Percentiles rank a stretch among this genome's conserved stretches.
Evolutionary conservation across 139 green algal genomes (phyloP).

Genomic region (Diplosphaera chodatii): DNA sequence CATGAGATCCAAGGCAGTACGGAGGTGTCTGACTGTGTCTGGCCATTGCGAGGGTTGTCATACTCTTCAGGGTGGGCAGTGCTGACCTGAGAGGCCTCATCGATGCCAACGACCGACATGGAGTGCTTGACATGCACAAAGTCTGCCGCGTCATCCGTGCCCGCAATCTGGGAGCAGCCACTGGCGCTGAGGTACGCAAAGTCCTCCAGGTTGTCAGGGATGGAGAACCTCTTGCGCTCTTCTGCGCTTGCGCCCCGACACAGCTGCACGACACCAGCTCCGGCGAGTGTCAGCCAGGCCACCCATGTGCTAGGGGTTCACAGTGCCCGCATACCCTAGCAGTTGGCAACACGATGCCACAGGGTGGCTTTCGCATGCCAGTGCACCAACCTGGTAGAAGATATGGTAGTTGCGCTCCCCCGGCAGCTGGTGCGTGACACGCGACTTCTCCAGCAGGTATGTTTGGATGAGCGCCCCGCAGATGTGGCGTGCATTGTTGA

Average conservation of each 20-base stretch:
- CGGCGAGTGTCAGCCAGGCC: too few species aligned
- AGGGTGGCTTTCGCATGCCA: too few species aligned
- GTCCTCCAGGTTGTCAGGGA: slow-evolving; percentile 26
- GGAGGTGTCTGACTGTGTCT: too few species aligned
- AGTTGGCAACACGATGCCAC: too few species aligned
- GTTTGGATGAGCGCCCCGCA: slow-evolving; percentile 72
- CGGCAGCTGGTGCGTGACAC: slow-evolving; percentile 44
- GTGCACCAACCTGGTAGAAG: slow-evolving; percentile 91
- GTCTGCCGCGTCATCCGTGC: slow-evolving; percentile 64
- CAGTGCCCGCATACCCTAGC: too few species aligned
- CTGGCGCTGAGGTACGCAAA: slow-evolving; percentile 59
- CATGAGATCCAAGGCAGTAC: too few species aligned
- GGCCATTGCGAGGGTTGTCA: too few species aligned
- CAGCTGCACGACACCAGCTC: slow-evolving; percentile 64
- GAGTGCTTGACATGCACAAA: slow-evolving; percentile 59
- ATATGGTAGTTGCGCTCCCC: slow-evolving; percentile 87
- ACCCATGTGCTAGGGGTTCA: too few species aligned
- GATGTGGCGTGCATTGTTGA: slow-evolving; percentile 62
- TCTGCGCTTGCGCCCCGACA: slow-evolving; percentile 55
- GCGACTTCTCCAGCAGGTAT: slow-evolving; percentile 88
- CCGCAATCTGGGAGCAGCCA: slow-evolving; percentile 57
- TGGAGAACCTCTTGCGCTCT: slow-evolving; percentile 25
- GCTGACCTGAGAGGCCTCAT: neutral
- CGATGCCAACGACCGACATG: slow-evolving; percentile 79
- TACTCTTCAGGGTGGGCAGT: too few species aligned